phyloP scores from a whole-genome alignment of 2,329 filamentous ascomycete species.

The Pestalotiopsis sp. region DNA sequence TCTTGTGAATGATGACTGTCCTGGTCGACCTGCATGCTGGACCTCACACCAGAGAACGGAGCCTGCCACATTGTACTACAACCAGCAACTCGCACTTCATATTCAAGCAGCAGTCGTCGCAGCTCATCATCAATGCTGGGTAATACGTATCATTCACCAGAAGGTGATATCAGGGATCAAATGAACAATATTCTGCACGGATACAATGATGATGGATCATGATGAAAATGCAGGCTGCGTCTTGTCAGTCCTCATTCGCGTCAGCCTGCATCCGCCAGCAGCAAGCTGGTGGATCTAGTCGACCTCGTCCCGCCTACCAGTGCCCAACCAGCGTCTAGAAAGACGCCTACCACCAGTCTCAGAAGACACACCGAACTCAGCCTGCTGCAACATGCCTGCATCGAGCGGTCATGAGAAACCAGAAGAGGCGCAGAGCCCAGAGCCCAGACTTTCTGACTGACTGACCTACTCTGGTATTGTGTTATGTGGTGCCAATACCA shows the following conservation, averaged over 20 bases:
- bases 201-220: neutral
- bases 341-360: neutral
- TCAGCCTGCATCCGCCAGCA: neutral
- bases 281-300: constrained; percentile 6
- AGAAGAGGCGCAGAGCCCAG: neutral
- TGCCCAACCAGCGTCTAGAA: constrained; percentile 5
- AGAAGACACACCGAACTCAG: constrained; percentile 5
- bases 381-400: constrained; percentile 14
- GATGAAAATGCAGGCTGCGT: neutral
- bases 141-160: neutral
- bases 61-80: neutral
- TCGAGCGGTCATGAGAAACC: constrained; percentile 3
- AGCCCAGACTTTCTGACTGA: neutral
- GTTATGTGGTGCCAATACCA: neutral
- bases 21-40: neutral
- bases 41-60: neutral
- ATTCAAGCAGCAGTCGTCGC: neutral
- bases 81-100: neutral
- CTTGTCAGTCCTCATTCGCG: neutral
- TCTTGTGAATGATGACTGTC: neutral
- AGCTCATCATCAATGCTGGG: neutral
- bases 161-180: neutral
- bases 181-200: neutral
- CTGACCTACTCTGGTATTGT: neutral
- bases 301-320: neutral